phyloP scores from a whole-genome alignment of 179 eudicot genomes.

The Drosera spatulata region DNA sequence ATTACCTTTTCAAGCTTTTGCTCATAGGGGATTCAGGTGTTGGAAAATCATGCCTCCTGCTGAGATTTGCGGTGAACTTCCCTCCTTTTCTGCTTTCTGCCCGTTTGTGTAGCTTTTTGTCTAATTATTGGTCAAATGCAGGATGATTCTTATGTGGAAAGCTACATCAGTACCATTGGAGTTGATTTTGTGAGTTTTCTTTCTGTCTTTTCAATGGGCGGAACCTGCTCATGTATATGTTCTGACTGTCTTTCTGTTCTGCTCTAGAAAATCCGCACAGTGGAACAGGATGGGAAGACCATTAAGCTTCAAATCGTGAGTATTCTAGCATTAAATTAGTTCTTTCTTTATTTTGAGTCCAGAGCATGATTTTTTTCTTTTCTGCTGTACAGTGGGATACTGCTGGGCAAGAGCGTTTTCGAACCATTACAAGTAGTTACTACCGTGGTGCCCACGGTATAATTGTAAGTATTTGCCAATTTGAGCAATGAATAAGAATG shows the following conservation, averaged over 20 bases:
- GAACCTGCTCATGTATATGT: neutral
- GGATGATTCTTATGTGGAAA: conserved; percentile 8
- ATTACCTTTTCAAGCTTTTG: conserved; percentile 1
- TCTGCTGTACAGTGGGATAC: conserved; percentile 28
- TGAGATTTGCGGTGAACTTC: conserved; percentile 31
- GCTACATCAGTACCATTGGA: conserved; percentile 37
- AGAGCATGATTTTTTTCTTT: neutral
- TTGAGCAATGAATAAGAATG: no score
- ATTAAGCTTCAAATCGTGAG: conserved; percentile 32
- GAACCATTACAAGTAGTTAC: conserved; percentile 42
- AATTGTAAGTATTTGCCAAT: conserved; percentile 18
- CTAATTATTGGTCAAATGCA: conserved; percentile 12
- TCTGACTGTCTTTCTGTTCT: neutral
- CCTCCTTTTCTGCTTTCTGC: neutral
- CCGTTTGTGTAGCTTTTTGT: neutral
- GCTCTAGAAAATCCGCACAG: conserved; percentile 35
- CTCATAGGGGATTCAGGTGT: conserved; percentile 41
- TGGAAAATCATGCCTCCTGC: conserved; percentile 33
- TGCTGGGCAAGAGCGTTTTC: conserved; percentile 45
- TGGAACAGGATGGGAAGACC: conserved; percentile 18
- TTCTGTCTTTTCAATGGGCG: conserved; percentile 3
- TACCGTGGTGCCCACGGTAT: conserved; percentile 52
- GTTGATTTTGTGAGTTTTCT: conserved; percentile 33
- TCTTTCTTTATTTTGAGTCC: neutral
- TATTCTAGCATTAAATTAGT: neutral